phyloP scores from a whole-genome alignment of 1,284 basidiomycete species.

The Cutaneotrichosporon curvatum region DNA sequence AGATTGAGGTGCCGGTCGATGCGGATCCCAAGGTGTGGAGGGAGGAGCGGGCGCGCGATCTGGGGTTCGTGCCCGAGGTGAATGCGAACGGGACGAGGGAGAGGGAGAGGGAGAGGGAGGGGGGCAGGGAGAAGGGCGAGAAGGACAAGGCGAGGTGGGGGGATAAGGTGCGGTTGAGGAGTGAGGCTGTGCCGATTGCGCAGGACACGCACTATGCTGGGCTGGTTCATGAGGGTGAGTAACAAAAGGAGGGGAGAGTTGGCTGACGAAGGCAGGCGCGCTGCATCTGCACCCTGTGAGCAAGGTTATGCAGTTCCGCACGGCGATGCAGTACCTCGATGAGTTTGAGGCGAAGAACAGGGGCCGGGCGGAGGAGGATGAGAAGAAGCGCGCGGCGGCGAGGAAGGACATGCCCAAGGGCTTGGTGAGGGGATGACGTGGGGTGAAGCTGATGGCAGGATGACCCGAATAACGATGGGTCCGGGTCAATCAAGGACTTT shows the following conservation, averaged over 20 bases:
- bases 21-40: constrained; percentile 38
- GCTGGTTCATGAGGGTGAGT: constrained; percentile 39
- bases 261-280: constrained; percentile 35
- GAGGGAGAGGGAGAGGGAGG: constrained; percentile 19
- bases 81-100: constrained; percentile 21
- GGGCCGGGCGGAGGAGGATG: constrained; percentile 23
- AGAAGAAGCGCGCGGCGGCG: constrained; percentile 18
- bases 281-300: constrained; percentile 41
- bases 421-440: constrained; percentile 4
- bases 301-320: constrained; percentile 38
- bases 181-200: constrained; percentile 35
- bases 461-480: constrained; percentile 41
- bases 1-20: constrained; percentile 45
- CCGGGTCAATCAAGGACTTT: constrained; percentile 43
- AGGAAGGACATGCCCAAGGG: constrained; percentile 17
- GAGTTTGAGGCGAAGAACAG: constrained; percentile 26
- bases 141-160: constrained; percentile 33
- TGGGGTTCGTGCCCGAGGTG: constrained; percentile 31
- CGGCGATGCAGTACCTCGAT: constrained; percentile 39
- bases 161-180: constrained; percentile 40
- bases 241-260: too few relatives aligned
- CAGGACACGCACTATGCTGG: constrained; percentile 33
- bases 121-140: constrained; percentile 17
- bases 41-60: constrained; percentile 39
- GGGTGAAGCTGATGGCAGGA: constrained; percentile 11